These are phyloP conservation scores for Phytophthora ramorum DNA, from an alignment of 352 stramenopile genomes.

Conservation along the genomic window DNA sequence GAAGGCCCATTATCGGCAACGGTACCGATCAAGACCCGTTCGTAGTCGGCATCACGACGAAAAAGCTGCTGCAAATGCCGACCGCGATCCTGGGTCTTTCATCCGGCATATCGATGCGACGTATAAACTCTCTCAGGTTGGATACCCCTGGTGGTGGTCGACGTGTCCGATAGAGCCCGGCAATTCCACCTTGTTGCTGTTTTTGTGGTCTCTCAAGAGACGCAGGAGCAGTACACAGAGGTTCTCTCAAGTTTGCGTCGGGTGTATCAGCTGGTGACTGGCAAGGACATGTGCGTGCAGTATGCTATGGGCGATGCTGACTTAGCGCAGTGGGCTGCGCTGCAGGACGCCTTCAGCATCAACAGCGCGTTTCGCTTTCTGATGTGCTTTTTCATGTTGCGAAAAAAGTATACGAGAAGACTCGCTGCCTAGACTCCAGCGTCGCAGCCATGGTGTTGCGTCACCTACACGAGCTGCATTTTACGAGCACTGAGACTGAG, in stretches of 20 bases:
- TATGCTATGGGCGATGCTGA: slow-evolving; percentile 28
- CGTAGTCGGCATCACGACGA: background rate
- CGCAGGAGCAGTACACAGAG: background rate
- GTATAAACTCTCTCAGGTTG: slow-evolving; percentile 18
- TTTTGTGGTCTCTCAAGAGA: slow-evolving; percentile 3
- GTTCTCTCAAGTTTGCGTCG: background rate
- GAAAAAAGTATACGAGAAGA: slow-evolving; percentile 34
- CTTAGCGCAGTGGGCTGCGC: slow-evolving; percentile 11
- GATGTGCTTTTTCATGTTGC: slow-evolving; percentile 43
- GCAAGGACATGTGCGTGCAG: background rate
- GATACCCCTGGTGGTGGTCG: slow-evolving; percentile 13
- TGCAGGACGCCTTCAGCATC: slow-evolving; percentile 1
- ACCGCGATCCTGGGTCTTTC: slow-evolving; percentile 6
- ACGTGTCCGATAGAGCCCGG: slow-evolving; percentile 11
- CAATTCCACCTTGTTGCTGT: slow-evolving; percentile 14
- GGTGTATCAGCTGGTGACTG: background rate
- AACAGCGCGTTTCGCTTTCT: slow-evolving; percentile 1
- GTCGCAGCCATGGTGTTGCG: slow-evolving; percentile 1
- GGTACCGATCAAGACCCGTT: background rate
- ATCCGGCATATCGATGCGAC: slow-evolving; percentile 22
- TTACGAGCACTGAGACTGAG: background rate
- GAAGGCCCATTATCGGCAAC: background rate
- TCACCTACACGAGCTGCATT: slow-evolving; percentile 6
- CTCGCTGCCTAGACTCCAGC: background rate
- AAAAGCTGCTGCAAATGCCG: slow-evolving; percentile 2